Conservation (phyloP, 106 monocot genomes). For the Phalaenopsis equestris region DNA sequence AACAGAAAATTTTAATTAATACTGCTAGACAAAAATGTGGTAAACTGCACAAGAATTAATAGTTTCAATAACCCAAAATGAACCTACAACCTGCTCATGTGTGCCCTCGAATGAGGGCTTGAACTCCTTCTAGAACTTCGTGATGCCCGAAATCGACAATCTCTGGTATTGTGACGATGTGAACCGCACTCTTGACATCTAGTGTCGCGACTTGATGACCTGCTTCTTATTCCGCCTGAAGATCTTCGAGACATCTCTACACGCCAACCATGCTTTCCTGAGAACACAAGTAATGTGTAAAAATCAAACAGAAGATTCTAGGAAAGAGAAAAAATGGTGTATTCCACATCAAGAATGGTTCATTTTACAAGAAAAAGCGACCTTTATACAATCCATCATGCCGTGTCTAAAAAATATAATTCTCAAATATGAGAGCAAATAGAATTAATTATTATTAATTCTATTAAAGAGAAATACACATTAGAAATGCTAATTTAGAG, state of each 20-base stretch:
- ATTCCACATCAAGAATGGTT: not conserved
- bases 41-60: not conserved
- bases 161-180: not conserved
- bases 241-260: conserved; percentile 6
- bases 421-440: not conserved
- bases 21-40: not conserved
- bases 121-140: conserved; percentile 2
- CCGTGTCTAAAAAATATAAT: not conserved
- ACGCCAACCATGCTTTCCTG: conserved; percentile 8
- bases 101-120: not conserved
- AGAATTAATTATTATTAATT: not conserved
- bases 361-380: not conserved
- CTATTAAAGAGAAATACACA: not conserved
- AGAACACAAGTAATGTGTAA: not conserved
- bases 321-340: not conserved
- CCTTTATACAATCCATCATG: not conserved
- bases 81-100: conserved; percentile 2
- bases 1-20: not conserved
- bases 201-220: not conserved
- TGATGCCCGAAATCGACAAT: conserved; percentile 1
- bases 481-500: not conserved
- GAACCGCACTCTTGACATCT: conserved; percentile 7
- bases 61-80: not conserved
- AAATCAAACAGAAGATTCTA: not conserved
- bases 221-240: not conserved